Evolutionary conservation across 306 rosid genomes (phyloP), one percentile per base, ranked within the genome.

Genomic region (Elaeagnus macrophylla): DNA sequence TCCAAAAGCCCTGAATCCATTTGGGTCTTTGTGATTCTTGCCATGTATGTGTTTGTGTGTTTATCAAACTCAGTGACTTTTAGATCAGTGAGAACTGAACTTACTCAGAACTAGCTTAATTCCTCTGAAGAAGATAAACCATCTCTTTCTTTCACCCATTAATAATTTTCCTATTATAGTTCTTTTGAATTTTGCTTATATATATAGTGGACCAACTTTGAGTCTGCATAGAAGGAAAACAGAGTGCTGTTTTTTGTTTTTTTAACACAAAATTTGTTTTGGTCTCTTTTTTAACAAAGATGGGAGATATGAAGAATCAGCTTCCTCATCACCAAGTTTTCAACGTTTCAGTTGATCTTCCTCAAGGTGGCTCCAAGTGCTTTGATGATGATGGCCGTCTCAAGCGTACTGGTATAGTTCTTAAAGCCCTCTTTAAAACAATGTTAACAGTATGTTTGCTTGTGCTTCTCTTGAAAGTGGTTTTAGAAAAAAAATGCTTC

Each of bases 361-460:
- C 65, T 16, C 93, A 76, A 59, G 52, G 39, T 6, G 84, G 58
- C 54, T 89, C 97, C 8, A 78, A 83, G 64, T 75, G 72, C 56
- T 79, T 61, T 10, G 95, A 89, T 32, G 93, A 89, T n/a, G 97
- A 89, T 48, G 97, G 97, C 42, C 95, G 87, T 44, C 75, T 79
- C 67, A 85, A 85, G 65, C 18, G 97, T 80, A 80, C 86, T 0
- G 97, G 97, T 89, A 71, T 39, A 39, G 13, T 7, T 40, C 10
- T 7, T 1, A 18, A 7, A 16, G 10, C 17, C 13, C 7, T 39
- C 44, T 16, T 61, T 12, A 41, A 41, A 10, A 41, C n/a, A 13
- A 41, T 10, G 13, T 41, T 9, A 25, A 25, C 4, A 5, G 2
- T 25, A 0, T 25, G 32, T 25, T 25, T 25, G 32, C 2, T 25